phyloP scores from a whole-genome alignment of 768 basidiomycete genomes.

The Tricholoma matsutake region DNA sequence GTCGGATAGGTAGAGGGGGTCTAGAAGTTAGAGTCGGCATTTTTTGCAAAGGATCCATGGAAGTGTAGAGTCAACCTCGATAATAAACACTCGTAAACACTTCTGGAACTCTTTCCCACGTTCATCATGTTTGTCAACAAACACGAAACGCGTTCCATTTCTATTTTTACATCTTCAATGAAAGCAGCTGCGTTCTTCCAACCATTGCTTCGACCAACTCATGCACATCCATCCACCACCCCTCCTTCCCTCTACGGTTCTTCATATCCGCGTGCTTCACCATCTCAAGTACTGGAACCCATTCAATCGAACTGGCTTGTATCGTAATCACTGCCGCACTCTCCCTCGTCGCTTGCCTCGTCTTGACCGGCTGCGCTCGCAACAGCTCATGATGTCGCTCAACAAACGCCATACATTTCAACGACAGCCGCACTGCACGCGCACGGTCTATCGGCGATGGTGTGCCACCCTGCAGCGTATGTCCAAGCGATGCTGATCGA shows the following conservation, averaged over 20 bases:
- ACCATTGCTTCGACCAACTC: constrained; percentile 72
- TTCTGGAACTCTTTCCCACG: constrained; percentile 27
- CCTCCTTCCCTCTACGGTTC: constrained; percentile 73
- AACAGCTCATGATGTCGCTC: constrained; percentile 72
- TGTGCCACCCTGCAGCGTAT: constrained; percentile 94
- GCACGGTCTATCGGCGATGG: constrained; percentile 95
- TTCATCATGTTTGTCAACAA: constrained; percentile 11
- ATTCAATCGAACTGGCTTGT: constrained; percentile 74
- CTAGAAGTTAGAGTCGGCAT: constrained; percentile 26
- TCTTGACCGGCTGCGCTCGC: constrained; percentile 46
- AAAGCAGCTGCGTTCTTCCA: constrained; percentile 53
- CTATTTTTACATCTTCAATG: constrained; percentile 2
- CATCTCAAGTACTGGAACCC: constrained; percentile 86
- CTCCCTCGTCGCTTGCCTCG: constrained; percentile 54
- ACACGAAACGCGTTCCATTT: too few species aligned
- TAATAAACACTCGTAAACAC: constrained; percentile 31
- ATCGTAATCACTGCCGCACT: constrained; percentile 90
- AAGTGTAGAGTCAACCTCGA: constrained; percentile 21
- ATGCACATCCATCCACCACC: constrained; percentile 77
- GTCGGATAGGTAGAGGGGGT: constrained; percentile 49
- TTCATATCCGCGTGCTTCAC: constrained; percentile 86
- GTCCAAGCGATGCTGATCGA: constrained; percentile 92
- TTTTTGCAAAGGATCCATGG: constrained; percentile 24
- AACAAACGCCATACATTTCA: constrained; percentile 93
- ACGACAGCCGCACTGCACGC: constrained; percentile 83